phyloP scores from a whole-genome alignment of 805 yeast genomes.

The Myxozyma vanderwaltii region DNA sequence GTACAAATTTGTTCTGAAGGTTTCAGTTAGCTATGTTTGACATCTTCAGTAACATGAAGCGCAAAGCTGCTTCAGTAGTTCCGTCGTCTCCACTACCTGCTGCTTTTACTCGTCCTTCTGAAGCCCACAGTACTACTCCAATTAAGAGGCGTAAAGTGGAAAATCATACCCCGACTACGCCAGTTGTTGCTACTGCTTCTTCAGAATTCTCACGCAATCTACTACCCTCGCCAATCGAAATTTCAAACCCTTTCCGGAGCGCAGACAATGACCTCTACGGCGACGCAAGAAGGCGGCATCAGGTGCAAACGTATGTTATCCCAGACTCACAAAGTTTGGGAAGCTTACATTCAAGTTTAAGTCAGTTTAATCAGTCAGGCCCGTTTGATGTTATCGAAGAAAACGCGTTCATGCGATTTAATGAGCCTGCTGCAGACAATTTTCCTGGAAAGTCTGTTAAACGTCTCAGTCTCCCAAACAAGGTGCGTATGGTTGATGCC shows the following conservation, averaged over 20 bases:
- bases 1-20: not conserved
- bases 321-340: slow-evolving; percentile 15
- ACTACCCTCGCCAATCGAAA: slow-evolving; percentile 3
- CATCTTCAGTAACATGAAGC: slow-evolving; percentile 4
- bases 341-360: not conserved
- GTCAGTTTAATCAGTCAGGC: not conserved
- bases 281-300: slow-evolving; percentile 9
- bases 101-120: not conserved
- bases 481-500: too few relatives aligned
- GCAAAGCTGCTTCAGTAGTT: not conserved
- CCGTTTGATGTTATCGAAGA: not conserved
- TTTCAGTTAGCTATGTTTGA: not conserved
- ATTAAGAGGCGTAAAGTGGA: not conserved
- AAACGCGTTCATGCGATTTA: not conserved
- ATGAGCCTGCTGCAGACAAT: not conserved
- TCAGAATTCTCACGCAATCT: not conserved
- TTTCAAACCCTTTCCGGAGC: not conserved
- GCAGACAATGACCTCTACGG: slow-evolving; percentile 13
- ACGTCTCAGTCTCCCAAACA: too few relatives aligned
- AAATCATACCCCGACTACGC: not conserved
- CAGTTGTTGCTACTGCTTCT: not conserved
- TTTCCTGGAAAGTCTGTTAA: too few relatives aligned
- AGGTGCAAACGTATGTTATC: not conserved
- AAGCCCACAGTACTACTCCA: not conserved
- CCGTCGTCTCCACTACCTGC: slow-evolving; percentile 9